phyloP scores from a whole-genome alignment of 768 basidiomycete species.

The Podaxis carcinomalis region DNA sequence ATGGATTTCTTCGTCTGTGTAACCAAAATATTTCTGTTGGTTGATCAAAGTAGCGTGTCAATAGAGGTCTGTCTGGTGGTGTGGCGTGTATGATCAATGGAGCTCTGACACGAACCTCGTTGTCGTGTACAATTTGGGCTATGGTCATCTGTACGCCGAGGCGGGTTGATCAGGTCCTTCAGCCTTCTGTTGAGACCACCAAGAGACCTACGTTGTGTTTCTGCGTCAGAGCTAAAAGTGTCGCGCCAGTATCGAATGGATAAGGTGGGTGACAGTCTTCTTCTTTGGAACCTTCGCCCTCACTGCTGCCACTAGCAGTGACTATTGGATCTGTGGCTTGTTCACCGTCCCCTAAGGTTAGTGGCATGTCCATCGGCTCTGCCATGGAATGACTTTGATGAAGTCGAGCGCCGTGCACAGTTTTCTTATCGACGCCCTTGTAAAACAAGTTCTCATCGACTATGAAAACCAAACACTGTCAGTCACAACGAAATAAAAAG shows the following conservation, averaged over 20 bases:
- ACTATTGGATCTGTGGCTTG: neutral
- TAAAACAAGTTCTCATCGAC: slow-evolving; percentile 95
- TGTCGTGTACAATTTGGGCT: slow-evolving; percentile 91
- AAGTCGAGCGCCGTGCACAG: slow-evolving; percentile 75
- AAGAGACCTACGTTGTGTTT: slow-evolving; percentile 70
- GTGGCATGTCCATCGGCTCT: slow-evolving; percentile 27
- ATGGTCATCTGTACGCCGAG: slow-evolving; percentile 68
- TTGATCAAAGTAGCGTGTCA: neutral
- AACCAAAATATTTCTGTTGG: slow-evolving; percentile 57
- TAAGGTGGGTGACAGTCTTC: slow-evolving; percentile 66
- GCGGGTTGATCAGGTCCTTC: neutral
- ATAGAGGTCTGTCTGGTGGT: neutral
- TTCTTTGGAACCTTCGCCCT: neutral
- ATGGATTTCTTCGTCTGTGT: slow-evolving; percentile 70
- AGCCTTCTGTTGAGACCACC: neutral
- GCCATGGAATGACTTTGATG: slow-evolving; percentile 53
- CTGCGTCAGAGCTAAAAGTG: slow-evolving; percentile 67
- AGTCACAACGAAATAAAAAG: neutral
- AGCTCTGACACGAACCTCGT: slow-evolving; percentile 47
- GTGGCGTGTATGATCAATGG: neutral
- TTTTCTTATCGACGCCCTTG: slow-evolving; percentile 81
- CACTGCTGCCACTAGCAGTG: neutral
- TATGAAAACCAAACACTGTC: slow-evolving; percentile 20
- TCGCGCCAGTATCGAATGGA: slow-evolving; percentile 76
- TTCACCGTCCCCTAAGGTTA: neutral